phyloP scores from a whole-genome alignment of 768 basidiomycete species.

The Rhizopogon salebrosus region DNA sequence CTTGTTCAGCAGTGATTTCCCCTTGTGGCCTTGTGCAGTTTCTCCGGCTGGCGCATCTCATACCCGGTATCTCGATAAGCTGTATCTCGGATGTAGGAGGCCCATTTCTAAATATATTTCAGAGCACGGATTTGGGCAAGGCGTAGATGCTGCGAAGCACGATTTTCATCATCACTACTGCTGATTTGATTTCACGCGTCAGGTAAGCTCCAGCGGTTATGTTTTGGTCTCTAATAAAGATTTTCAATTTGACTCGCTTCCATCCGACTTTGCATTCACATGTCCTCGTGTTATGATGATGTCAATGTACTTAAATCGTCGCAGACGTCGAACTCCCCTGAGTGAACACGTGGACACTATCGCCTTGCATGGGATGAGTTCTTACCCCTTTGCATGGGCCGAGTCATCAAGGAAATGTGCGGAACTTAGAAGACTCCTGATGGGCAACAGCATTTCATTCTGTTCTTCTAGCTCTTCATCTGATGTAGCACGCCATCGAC shows the following conservation, averaged over 20 bases:
- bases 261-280: not conserved
- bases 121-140: constrained; percentile 66
- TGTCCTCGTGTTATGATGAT: constrained; percentile 3
- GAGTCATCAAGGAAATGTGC: not conserved
- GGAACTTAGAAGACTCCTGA: not conserved
- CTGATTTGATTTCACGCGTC: constrained; percentile 15
- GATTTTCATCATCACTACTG: constrained; percentile 33
- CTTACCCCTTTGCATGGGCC: not conserved
- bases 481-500: not conserved
- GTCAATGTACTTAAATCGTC: not conserved
- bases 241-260: not conserved
- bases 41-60: not conserved
- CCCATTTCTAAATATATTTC: not conserved
- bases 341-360: not conserved
- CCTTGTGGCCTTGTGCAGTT: not conserved
- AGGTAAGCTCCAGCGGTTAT: not conserved
- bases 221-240: not conserved
- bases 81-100: constrained; percentile 8
- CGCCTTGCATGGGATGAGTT: not conserved
- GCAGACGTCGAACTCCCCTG: not conserved
- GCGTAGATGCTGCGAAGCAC: constrained; percentile 34
- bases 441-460: not conserved
- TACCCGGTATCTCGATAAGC: constrained; percentile 1
- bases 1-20: not conserved
- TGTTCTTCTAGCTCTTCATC: not conserved